Evolutionary conservation across 1,139 yeast species (phyloP).

Genomic region (Diutina siamensis): DNA sequence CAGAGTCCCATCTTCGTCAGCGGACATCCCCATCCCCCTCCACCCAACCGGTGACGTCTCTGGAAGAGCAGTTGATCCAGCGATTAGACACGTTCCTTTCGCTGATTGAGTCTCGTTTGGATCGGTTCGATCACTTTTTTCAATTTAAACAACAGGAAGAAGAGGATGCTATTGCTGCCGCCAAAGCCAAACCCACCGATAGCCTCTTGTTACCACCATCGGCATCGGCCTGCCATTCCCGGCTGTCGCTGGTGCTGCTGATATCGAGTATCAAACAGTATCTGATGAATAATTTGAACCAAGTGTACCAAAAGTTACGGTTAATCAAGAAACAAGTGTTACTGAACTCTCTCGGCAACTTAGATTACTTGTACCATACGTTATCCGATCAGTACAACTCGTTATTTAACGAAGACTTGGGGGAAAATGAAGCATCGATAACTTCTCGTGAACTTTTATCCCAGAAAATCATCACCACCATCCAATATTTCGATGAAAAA

Average conservation of each 20-base stretch:
- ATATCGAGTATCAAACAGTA: constrained; percentile 21
- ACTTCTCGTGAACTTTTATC: constrained; percentile 19
- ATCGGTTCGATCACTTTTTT: constrained; percentile 41
- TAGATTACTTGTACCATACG: constrained; percentile 37
- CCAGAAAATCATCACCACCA: constrained; percentile 37
- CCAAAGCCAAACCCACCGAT: not conserved
- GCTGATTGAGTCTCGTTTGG: constrained; percentile 42
- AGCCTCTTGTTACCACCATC: not conserved
- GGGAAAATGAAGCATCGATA: not conserved
- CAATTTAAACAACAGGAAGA: constrained; percentile 17
- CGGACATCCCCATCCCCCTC: not conserved
- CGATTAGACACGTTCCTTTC: constrained; percentile 40
- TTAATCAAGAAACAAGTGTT: constrained; percentile 32
- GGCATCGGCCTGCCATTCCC: not conserved
- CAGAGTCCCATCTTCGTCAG: not conserved
- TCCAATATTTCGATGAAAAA: constrained; percentile 47
- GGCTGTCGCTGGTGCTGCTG: constrained; percentile 8
- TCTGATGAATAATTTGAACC: constrained; percentile 24
- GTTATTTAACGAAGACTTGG: constrained; percentile 16
- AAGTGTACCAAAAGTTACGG: constrained; percentile 31
- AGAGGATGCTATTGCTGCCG: constrained; percentile 7
- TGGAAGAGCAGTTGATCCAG: constrained; percentile 38
- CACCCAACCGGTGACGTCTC: not conserved
- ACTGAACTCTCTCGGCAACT: constrained; percentile 30
- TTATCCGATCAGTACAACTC: constrained; percentile 46